Evolutionary conservation across 441 rosid genomes (phyloP), one percentile per base, ranked within the genome.

Genomic region (Arabidopsis lyrata): DNA sequence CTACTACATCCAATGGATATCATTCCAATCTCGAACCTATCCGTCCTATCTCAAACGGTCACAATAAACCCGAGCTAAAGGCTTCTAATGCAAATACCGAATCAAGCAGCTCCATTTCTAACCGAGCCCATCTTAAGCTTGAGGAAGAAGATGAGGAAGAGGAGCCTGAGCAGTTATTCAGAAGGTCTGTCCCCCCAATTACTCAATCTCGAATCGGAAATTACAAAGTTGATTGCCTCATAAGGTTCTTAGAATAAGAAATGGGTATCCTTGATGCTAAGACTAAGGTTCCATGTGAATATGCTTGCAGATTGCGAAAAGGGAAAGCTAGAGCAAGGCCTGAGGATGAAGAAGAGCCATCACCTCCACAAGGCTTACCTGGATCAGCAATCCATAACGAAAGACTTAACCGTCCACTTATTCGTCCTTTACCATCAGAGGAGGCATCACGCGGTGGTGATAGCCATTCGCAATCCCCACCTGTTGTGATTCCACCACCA

Each of bases 281-380:
- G 62, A 39, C 68, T 10, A 39, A 48, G 34, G 32, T 14, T 52
- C 50, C 32, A 18, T 58, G 35, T 29, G 35, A 48, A 29, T 42
- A 9, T 68, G 35, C 44, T 36, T 69, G 41, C 83, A 95, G 99
- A 83, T 81, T 92, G 68, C 76, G 88, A 16, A 95, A 95, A 81
- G 99, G 98, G 65, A 95, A 95, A 86, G 95, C 93, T 35, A 85
- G 95, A 81, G 97, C 91, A 57, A 85, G 81, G 81, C 91, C 92
- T 29, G 97, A 90, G 79, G 97, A 90, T 75, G 95, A 93, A 75
- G 81, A 72, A 66, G 73, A 66, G 61, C 47, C 73, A 77, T 66
- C 65, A 66, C 77, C 65, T 61, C 69, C 65, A 16, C 41, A 80
- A 69, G 86, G 92, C 12, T 68, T 88, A 66, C 82, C 74, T 60